Conservation (phyloP, 805 yeast species). For the Saturnispora gosingensis region DNA sequence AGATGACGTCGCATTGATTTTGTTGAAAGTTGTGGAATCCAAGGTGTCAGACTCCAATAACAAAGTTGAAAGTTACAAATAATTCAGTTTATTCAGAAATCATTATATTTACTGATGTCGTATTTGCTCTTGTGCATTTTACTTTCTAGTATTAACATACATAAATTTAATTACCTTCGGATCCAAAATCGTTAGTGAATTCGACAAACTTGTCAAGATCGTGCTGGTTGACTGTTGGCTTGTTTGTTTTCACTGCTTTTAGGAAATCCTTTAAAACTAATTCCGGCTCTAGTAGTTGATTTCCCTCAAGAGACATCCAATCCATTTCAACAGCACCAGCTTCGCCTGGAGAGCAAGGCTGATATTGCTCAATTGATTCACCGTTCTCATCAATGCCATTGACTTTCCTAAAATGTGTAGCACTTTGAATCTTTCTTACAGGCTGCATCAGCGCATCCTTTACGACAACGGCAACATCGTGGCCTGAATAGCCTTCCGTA, state of each 20-base stretch:
- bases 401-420: conserved; percentile 82
- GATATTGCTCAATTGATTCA: conserved; percentile 38
- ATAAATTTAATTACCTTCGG: conserved; percentile 67
- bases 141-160: background rate
- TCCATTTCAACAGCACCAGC: conserved; percentile 74
- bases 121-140: background rate
- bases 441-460: conserved; percentile 98
- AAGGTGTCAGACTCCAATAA: conserved; percentile 74
- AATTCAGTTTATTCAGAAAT: background rate
- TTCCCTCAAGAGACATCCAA: conserved; percentile 88
- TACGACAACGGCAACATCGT: conserved; percentile 93
- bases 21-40: conserved; percentile 56
- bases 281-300: conserved; percentile 84
- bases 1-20: conserved; percentile 55
- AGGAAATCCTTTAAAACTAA: conserved; percentile 86
- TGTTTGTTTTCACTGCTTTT: conserved; percentile 80
- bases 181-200: conserved; percentile 93
- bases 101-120: background rate
- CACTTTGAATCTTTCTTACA: conserved; percentile 86
- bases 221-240: conserved; percentile 87
- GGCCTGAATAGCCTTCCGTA: conserved; percentile 97
- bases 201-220: conserved; percentile 78
- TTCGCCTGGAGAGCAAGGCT: conserved; percentile 99
- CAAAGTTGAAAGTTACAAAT: conserved; percentile 31
- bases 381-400: conserved; percentile 29